Evolutionary conservation across 2,329 filamentous ascomycete genomes (phyloP).

Genomic region (Lachnellula suecica): DNA sequence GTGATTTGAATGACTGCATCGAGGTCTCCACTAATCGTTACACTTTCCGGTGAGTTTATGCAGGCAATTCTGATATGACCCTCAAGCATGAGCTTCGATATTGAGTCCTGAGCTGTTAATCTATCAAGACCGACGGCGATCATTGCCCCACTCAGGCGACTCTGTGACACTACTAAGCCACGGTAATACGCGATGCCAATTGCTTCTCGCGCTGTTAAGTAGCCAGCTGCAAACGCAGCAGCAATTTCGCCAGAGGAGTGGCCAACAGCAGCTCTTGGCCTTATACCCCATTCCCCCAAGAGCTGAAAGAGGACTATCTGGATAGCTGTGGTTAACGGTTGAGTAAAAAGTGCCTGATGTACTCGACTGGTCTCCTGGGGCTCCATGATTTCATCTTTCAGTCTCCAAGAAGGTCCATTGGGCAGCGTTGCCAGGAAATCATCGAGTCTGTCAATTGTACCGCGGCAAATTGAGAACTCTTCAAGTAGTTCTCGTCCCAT

Average conservation of each 20-base stretch:
- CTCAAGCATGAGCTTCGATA: neutral
- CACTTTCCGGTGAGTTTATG: conserved; percentile 19
- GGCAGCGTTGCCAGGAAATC: conserved; percentile 9
- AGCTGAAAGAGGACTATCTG: conserved; percentile 44
- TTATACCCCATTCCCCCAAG: conserved; percentile 39
- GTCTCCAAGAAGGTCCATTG: conserved; percentile 4
- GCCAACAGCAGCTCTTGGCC: conserved; percentile 37
- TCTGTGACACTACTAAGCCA: conserved; percentile 8
- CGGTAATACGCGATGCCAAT: conserved; percentile 27
- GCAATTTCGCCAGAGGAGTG: conserved; percentile 48
- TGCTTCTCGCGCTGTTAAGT: conserved; percentile 31
- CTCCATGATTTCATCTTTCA: conserved; percentile 9
- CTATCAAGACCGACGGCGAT: conserved; percentile 10
- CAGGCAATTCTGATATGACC: conserved; percentile 26
- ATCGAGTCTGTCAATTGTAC: conserved; percentile 5
- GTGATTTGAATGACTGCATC: conserved; percentile 2
- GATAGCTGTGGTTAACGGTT: conserved; percentile 39
- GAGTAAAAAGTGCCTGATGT: conserved; percentile 14
- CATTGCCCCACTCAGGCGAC: conserved; percentile 7
- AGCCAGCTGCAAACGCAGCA: conserved; percentile 41
- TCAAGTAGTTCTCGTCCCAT: conserved; percentile 27
- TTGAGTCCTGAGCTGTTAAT: conserved; percentile 2
- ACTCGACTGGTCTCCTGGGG: conserved; percentile 1
- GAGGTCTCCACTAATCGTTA: conserved; percentile 20
- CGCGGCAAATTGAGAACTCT: conserved; percentile 3